Evolutionary conservation across 1,139 yeast genomes (phyloP).

Genomic region (Spathaspora sp.): DNA sequence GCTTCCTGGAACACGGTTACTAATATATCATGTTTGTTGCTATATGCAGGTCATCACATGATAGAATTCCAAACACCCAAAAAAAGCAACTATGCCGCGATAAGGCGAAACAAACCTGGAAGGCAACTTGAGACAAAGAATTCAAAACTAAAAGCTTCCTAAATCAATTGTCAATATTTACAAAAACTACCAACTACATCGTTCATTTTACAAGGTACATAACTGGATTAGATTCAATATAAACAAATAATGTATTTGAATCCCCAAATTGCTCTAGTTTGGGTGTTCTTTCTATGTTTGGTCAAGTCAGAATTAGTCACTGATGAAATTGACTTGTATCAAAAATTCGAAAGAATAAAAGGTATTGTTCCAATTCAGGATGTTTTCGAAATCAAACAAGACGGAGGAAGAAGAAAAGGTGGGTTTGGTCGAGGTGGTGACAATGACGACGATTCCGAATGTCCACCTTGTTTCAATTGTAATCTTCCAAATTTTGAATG

Average conservation of each 20-base stretch:
- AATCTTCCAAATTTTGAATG: conserved; percentile 89
- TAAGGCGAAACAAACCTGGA: background rate
- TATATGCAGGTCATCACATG: background rate
- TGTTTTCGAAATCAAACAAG: conserved; percentile 22
- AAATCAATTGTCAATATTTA: no score
- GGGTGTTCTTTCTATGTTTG: conserved; percentile 2
- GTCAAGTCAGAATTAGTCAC: conserved; percentile 11
- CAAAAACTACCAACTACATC: background rate
- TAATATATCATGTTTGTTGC: background rate
- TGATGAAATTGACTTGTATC: conserved; percentile 15
- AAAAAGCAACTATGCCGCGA: no score
- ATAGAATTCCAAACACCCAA: conserved; percentile 2
- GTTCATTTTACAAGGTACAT: background rate
- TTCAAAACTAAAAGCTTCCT: no score
- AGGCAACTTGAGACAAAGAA: no score
- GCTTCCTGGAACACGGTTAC: no score
- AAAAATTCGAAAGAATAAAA: conserved; percentile 26
- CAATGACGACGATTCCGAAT: conserved; percentile 40
- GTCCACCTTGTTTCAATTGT: conserved; percentile 93
- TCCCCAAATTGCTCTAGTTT: background rate
- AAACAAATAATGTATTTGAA: background rate
- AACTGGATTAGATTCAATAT: background rate
- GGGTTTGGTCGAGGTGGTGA: conserved; percentile 17
- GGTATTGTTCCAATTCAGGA: conserved; percentile 26
- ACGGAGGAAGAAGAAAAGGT: conserved; percentile 5